Evolutionary conservation across 2,329 filamentous ascomycete species (phyloP), one percentile per base, ranked within the genome.

Genomic region (Nothophoma quercina): DNA sequence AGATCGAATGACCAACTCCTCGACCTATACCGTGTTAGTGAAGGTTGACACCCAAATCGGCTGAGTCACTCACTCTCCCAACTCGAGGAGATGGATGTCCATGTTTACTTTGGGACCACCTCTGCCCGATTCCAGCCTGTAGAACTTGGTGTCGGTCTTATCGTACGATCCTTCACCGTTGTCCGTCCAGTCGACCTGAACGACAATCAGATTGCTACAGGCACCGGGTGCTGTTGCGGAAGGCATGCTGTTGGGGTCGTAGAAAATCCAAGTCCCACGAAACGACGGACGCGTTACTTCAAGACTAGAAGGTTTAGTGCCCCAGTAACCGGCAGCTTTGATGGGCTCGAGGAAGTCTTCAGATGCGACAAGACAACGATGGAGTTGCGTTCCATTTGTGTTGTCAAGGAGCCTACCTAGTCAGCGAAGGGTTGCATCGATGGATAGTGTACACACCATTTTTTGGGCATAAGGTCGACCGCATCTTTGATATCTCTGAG

Each of bases 61-160:
- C n/a, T 6, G 13, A 15, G 9, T 3, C 5, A 61, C 67, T 43
- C 53, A 67, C 63, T 69, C 63, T 35, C 62, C 66, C 3, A 73
- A 52, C 40, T 73, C 70, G 15, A 72, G 26, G 4, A 73, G 40
- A n/a, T 70, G 71, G 23, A 73, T 55, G 15, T 72, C 68, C 59
- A 73, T 63, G 29, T 70, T 57, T 30, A 62, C 50, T 25, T 41
- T 61, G 1, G 63, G 63, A 2, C 28, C 48, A 10, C 3, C 13
- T 4, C 46, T 47, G n/a, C 60, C 65, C 7, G 51, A 28, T 3
- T 59, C 59, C 1, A 70, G 35, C 23, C 49, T 63, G 34, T 57
- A 73, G 41, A 58, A 73, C 12, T 54, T 55, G 0, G 60, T 45
- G 3, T 54, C 22, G 18, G 57, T 60, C 36, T 71, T 73, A 42